Evolutionary conservation across 129 eudicot genomes (phyloP).

Genomic region (Flaveria ramosissima): DNA sequence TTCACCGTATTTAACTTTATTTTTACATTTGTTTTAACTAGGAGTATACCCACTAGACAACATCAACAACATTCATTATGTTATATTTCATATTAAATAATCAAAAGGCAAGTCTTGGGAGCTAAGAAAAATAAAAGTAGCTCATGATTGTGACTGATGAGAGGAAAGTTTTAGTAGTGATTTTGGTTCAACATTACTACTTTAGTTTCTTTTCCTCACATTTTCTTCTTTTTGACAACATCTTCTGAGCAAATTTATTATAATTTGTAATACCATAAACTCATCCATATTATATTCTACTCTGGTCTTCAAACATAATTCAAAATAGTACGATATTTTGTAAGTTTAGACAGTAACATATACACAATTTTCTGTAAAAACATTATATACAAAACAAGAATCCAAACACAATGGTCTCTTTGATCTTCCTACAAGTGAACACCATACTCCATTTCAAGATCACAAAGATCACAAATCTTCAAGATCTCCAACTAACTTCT

Average conservation of each 20-base stretch:
- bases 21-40: too few species aligned
- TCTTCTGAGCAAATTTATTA: too few species aligned
- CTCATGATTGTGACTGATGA: conserved; percentile 24
- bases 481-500: conserved; percentile 38
- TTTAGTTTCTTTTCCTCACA: conserved; percentile 6
- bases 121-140: conserved; percentile 35
- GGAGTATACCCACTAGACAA: neutral
- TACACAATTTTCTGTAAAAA: neutral
- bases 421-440: too few species aligned
- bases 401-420: neutral
- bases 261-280: too few species aligned
- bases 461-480: conserved; percentile 35
- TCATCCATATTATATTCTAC: too few species aligned
- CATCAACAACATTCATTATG: neutral
- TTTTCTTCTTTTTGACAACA: too few species aligned
- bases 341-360: neutral
- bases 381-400: neutral
- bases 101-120: conserved; percentile 7
- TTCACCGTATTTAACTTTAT: too few species aligned
- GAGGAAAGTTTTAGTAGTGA: conserved; percentile 8
- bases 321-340: neutral
- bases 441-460: neutral
- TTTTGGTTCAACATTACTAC: neutral
- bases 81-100: neutral
- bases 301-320: neutral